These are phyloP conservation scores for Flammula alnicola DNA, from an alignment of 1,284 basidiomycete genomes.

Conservation along the genomic window DNA sequence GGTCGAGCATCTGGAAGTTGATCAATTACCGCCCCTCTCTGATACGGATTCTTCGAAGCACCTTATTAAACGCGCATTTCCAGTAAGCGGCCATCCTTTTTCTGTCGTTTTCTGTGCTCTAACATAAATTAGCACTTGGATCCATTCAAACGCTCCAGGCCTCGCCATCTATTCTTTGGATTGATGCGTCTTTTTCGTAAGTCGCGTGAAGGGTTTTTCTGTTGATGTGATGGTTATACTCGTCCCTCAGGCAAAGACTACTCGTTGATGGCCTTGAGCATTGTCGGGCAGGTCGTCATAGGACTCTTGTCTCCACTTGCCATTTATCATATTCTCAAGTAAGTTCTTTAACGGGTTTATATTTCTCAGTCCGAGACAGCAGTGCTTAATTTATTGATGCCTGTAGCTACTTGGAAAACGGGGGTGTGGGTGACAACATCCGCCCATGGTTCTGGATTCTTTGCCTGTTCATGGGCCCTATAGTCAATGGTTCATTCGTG, in stretches of 20 bases:
- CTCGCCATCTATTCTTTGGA: conserved; percentile 21
- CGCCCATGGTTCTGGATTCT: conserved; percentile 52
- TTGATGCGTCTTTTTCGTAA: conserved; percentile 18
- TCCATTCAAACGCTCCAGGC: conserved; percentile 25
- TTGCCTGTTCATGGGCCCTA: conserved; percentile 38
- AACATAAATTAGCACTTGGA: conserved; percentile 41
- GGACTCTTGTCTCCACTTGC: conserved; percentile 10
- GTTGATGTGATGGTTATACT: conserved; percentile 8
- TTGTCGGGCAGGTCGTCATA: conserved; percentile 6
- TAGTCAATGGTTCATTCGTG: conserved; percentile 33
- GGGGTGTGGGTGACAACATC: conserved; percentile 22
- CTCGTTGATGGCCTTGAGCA: conserved; percentile 9
- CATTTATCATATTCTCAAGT: conserved; percentile 13
- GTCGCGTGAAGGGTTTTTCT: background rate
- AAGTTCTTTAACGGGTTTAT: background rate
- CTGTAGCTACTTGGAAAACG: conserved; percentile 29
- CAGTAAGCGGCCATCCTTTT: conserved; percentile 1
- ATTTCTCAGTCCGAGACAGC: background rate
- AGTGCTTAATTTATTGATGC: background rate
- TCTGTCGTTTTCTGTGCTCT: background rate
- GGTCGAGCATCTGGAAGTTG: conserved; percentile 42
- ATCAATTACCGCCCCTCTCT: conserved; percentile 55
- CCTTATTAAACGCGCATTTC: conserved; percentile 28
- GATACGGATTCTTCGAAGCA: conserved; percentile 53
- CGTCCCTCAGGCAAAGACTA: conserved; percentile 17